Evolutionary conservation across 1,284 basidiomycete species (phyloP).

Genomic region (Rhodotorula sp.): DNA sequence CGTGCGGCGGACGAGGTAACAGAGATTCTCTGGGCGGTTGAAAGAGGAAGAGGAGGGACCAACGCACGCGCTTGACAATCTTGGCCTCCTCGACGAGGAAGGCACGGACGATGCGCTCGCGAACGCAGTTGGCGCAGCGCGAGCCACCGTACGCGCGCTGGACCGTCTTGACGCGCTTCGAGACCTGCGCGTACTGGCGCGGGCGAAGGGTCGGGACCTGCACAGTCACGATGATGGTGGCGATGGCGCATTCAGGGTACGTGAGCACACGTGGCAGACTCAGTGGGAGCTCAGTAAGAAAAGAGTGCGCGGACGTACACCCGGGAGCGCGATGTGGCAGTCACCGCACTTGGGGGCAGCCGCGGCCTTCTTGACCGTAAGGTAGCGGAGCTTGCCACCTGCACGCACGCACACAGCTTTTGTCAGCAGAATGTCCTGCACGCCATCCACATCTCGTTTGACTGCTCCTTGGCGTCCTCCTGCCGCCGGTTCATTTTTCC

Average conservation of each 20-base stretch:
- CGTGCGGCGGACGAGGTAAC: neutral
- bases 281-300: too few species aligned
- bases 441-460: too few species aligned
- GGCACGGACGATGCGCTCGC: slow-evolving; percentile 93
- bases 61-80: slow-evolving; percentile 94
- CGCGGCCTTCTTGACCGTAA: slow-evolving; percentile 81
- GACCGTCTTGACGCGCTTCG: slow-evolving; percentile 93
- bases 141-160: slow-evolving; percentile 92
- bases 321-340: slow-evolving; percentile 85
- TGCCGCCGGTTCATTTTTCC: too few species aligned
- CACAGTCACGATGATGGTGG: too few species aligned
- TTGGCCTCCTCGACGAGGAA: slow-evolving; percentile 99
- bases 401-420: slow-evolving; percentile 1
- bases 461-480: too few species aligned
- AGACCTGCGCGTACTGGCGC: slow-evolving; percentile 82
- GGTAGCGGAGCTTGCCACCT: slow-evolving; percentile 86
- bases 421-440: neutral
- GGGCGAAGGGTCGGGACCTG: slow-evolving; percentile 90
- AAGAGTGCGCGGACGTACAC: slow-evolving; percentile 62
- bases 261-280: too few species aligned
- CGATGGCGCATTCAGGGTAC: neutral
- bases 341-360: slow-evolving; percentile 93
- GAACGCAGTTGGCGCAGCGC: slow-evolving; percentile 87
- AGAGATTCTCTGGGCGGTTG: too few species aligned
- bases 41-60: neutral